Base-by-base conservation (phyloP, 305 asterid genomes). In the Ilex paraguariensis region DNA sequence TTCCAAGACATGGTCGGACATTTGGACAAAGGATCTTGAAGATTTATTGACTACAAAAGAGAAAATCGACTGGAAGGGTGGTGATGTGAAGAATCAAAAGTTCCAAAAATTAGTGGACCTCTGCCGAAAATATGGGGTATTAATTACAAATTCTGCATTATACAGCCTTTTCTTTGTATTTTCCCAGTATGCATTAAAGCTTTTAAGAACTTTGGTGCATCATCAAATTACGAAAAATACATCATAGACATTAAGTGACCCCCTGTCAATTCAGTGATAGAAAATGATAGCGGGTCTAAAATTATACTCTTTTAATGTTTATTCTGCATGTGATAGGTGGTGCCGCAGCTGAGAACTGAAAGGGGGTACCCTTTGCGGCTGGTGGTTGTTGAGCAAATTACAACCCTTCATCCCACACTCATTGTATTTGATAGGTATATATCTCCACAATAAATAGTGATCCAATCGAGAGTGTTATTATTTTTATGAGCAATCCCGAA, bases 351-450 rank as follows among this genome's bases (percentile, higher is more conserved):
- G 59, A 79, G 65, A 75, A 78, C 88, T 14, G 85, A 69, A 67
- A 89, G 79, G 88, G 95, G 96, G 16, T 84, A 88, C 70, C 95
- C 87, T 0, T 14, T 81, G 64, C 75, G 73, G 51, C 75, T 70
- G 17, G 75, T 77, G 0, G 92, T 88, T 3, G 65, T 79, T 2
- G 90, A 84, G 58, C 78, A 79, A 63, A 82, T 84, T 62, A 77
- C 78, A 75, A 78, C 66, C 63, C 75, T 82, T 7, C 81, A 78
- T 66, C 82, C 95, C 14, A 76, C 87, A 2, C 65, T 88, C 33
- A 90, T 86, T 1, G 86, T 88, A 11, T 86, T 86, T 16, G 96
- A 88, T 65, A 81, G 82, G 95, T 85, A 72, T 6, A 44, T 49
- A 21, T 21, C 28, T 21, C 28, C 28, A 21, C 28, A 21, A 21